Evolutionary conservation across 352 stramenopile species (phyloP).

Genomic region (Pythium folliculosum): DNA sequence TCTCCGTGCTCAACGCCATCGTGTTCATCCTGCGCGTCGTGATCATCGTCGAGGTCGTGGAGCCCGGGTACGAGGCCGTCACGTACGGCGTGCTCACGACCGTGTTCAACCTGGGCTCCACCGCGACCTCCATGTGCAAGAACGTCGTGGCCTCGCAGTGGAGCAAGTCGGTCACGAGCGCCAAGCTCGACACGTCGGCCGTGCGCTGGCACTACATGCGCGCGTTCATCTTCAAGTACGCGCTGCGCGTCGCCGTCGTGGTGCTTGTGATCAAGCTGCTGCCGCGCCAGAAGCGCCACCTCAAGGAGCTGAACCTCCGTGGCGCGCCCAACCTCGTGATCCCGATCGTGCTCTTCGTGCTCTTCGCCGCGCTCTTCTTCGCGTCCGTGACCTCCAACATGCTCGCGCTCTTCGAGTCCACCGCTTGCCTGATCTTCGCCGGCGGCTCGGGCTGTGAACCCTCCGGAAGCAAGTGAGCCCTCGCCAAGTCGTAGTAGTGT

Average conservation of each 20-base stretch:
- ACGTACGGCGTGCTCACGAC: constrained; percentile 29
- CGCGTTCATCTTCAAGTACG: constrained; percentile 21
- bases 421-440: constrained; percentile 25
- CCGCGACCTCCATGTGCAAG: constrained; percentile 10
- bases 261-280: constrained; percentile 21
- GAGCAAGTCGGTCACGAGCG: constrained; percentile 1
- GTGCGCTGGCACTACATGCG: constrained; percentile 24
- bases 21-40: constrained; percentile 19
- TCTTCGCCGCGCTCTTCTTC: constrained; percentile 16
- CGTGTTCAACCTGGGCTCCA: constrained; percentile 18
- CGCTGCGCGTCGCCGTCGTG: constrained; percentile 6
- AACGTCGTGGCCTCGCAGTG: constrained; percentile 16
- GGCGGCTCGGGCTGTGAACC: constrained; percentile 23
- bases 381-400: constrained; percentile 19
- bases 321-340: constrained; percentile 19
- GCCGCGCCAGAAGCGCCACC: constrained; percentile 27
- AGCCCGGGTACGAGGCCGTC: constrained; percentile 23
- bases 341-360: constrained; percentile 12
- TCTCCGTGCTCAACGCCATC: constrained; percentile 5
- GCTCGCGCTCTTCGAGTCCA: constrained; percentile 26
- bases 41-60: constrained; percentile 27
- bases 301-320: constrained; percentile 15
- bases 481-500: no score
- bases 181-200: constrained; percentile 7
- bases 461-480: no score